Conservation (phyloP, 2,329 filamentous ascomycete species). For the Aspergillus intermedius region DNA sequence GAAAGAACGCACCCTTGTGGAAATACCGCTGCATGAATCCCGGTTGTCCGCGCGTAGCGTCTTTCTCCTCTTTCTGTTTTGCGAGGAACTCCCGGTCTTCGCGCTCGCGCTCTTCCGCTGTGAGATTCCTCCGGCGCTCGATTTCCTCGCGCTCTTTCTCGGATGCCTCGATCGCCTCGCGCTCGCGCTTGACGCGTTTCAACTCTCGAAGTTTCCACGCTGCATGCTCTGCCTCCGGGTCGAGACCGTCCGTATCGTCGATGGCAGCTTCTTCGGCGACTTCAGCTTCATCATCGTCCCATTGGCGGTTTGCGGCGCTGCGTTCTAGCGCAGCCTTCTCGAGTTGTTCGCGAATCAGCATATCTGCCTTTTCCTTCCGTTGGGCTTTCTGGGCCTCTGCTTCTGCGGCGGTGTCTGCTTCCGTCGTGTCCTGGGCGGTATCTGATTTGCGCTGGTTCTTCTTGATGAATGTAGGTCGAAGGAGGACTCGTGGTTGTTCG, state of each 20-base stretch:
- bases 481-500: slow-evolving; percentile 50
- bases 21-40: slow-evolving; percentile 92
- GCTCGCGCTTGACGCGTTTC: slow-evolving; percentile 77
- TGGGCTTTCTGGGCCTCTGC: slow-evolving; percentile 38
- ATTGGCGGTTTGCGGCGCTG: slow-evolving; percentile 71
- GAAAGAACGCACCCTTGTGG: slow-evolving; percentile 94
- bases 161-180: slow-evolving; percentile 72
- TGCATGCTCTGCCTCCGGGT: slow-evolving; percentile 80
- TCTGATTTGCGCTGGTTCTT: slow-evolving; percentile 51
- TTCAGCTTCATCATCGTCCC: slow-evolving; percentile 67
- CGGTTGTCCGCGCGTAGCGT: slow-evolving; percentile 71
- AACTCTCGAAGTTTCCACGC: slow-evolving; percentile 94
- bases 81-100: slow-evolving; percentile 77
- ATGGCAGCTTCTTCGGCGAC: slow-evolving; percentile 65
- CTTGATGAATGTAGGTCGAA: slow-evolving; percentile 62
- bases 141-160: slow-evolving; percentile 85
- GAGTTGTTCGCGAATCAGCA: slow-evolving; percentile 80
- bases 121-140: slow-evolving; percentile 80
- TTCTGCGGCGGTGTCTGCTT: slow-evolving; percentile 37
- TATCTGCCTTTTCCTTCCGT: slow-evolving; percentile 66
- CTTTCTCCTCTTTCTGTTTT: slow-evolving; percentile 69
- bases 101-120: slow-evolving; percentile 72
- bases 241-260: slow-evolving; percentile 80
- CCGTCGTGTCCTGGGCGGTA: slow-evolving; percentile 15
- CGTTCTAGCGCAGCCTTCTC: slow-evolving; percentile 71